phyloP scores from a whole-genome alignment of 805 yeast species.

The Starmerella tilneyi region DNA sequence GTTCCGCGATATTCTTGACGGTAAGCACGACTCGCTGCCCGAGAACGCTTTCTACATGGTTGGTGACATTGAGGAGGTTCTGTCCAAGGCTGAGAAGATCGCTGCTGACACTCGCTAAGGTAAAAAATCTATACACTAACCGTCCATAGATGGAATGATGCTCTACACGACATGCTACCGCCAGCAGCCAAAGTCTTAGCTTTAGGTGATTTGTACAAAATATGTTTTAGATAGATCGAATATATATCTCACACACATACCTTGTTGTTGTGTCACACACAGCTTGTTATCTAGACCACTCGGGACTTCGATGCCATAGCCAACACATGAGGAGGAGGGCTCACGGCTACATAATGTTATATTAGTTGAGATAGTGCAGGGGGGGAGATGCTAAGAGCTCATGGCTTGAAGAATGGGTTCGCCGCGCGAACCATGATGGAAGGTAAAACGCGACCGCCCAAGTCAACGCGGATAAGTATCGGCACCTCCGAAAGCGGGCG shows the following conservation, averaged over 20 bases:
- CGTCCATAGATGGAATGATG: conserved; percentile 8
- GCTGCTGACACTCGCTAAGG: conserved; percentile 56
- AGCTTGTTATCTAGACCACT: no score
- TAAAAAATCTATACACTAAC: conserved; percentile 3
- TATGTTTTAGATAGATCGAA: no score
- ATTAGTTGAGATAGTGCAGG: no score
- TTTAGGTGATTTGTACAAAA: no score
- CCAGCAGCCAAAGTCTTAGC: no score
- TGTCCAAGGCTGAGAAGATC: conserved; percentile 97
- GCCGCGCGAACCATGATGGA: conserved; percentile 84
- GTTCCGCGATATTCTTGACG: conserved; percentile 93
- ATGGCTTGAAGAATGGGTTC: conserved; percentile 53
- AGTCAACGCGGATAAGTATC: conserved; percentile 54
- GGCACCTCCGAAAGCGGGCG: conserved; percentile 71
- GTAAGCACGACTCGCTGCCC: conserved; percentile 98
- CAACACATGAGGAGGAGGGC: no score
- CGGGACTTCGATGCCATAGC: no score
- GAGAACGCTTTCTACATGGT: conserved; percentile 99
- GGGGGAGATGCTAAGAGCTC: no score
- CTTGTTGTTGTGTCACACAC: no score
- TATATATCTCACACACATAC: no score
- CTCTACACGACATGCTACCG: conserved; percentile 2
- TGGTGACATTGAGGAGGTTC: conserved; percentile 98
- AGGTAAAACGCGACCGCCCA: conserved; percentile 84
- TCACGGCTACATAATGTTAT: no score